Evolutionary conservation across 2,329 filamentous ascomycete species (phyloP).

Genomic region (Curvularia spicifera): DNA sequence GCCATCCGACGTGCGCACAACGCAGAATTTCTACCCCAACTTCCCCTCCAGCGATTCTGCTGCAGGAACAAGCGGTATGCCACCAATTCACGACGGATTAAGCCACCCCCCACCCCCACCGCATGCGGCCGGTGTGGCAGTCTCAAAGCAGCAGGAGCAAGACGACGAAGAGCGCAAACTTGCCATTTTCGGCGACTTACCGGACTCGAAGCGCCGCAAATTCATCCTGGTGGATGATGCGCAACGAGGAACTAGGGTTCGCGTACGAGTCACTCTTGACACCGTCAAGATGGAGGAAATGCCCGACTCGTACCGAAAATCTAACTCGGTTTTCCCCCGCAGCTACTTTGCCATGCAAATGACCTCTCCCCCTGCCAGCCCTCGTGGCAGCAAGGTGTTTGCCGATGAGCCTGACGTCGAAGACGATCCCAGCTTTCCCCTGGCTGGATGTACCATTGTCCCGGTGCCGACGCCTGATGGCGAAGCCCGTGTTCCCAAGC

Average conservation of each 20-base stretch:
- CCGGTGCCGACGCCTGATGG: conserved; percentile 65
- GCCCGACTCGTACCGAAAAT: conserved; percentile 91
- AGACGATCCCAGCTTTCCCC: conserved; percentile 54
- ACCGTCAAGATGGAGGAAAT: conserved; percentile 94
- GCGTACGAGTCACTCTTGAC: conserved; percentile 92
- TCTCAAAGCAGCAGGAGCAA: conserved; percentile 57
- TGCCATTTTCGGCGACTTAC: conserved; percentile 84
- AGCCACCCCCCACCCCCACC: conserved; percentile 54
- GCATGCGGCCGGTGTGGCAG: conserved; percentile 52
- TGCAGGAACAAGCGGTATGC: conserved; percentile 64
- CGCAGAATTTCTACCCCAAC: conserved; percentile 76
- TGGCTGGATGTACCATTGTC: conserved; percentile 56
- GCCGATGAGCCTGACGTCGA: conserved; percentile 61
- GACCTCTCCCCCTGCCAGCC: conserved; percentile 80
- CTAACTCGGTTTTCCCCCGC: conserved; percentile 86
- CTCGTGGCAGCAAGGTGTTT: conserved; percentile 77
- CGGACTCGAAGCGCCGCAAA: conserved; percentile 89
- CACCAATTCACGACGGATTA: conserved; percentile 67
- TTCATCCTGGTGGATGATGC: conserved; percentile 95
- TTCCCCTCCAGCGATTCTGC: conserved; percentile 66
- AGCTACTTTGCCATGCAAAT: conserved; percentile 94
- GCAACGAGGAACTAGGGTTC: conserved; percentile 74
- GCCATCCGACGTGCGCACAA: conserved; percentile 71
- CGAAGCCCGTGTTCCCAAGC: conserved; percentile 77
- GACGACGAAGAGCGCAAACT: conserved; percentile 66